These are phyloP conservation scores for Vitis labrusca DNA, from an alignment of 164 flowering plant genomes.

Conservation along the genomic window DNA sequence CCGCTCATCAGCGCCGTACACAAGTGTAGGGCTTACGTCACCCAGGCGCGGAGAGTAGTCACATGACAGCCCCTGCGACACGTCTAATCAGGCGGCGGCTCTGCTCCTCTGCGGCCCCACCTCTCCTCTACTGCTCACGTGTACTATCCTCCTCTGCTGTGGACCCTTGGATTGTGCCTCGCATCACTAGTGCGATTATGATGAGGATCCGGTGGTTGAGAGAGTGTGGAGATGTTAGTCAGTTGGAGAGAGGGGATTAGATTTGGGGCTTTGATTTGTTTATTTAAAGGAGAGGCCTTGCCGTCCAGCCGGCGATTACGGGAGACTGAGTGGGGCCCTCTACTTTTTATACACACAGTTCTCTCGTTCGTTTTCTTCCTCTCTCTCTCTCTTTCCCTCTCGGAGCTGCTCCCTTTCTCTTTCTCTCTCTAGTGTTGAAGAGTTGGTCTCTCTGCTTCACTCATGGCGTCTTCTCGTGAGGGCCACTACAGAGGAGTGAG, in stretches of 20 bases:
- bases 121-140: constrained; percentile 2
- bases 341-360: constrained; percentile 2
- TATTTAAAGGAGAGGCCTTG: constrained; percentile 15
- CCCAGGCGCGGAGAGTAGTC: constrained; percentile 13
- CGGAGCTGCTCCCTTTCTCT: neutral
- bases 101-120: constrained; percentile 7
- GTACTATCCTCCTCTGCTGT: neutral
- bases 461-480: constrained; percentile 47
- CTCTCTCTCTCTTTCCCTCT: neutral
- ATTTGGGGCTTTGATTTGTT: too few species aligned
- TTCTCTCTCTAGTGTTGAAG: neutral
- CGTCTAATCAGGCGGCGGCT: constrained; percentile 71
- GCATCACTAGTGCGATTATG: too few species aligned
- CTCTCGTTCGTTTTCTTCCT: neutral
- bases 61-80: constrained; percentile 35
- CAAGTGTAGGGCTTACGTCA: constrained; percentile 48
- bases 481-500: constrained; percentile 83
- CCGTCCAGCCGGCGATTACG: constrained; percentile 64
- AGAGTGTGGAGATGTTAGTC: neutral
- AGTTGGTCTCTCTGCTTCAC: neutral
- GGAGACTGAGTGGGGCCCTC: constrained; percentile 50
- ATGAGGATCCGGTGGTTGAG: constrained; percentile 7
- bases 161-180: neutral
- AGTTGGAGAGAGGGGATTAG: too few species aligned
- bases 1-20: constrained; percentile 38